These are phyloP conservation scores for Debaryomyces fabryi DNA, from an alignment of 1,139 yeast species.

Conservation along the genomic window DNA sequence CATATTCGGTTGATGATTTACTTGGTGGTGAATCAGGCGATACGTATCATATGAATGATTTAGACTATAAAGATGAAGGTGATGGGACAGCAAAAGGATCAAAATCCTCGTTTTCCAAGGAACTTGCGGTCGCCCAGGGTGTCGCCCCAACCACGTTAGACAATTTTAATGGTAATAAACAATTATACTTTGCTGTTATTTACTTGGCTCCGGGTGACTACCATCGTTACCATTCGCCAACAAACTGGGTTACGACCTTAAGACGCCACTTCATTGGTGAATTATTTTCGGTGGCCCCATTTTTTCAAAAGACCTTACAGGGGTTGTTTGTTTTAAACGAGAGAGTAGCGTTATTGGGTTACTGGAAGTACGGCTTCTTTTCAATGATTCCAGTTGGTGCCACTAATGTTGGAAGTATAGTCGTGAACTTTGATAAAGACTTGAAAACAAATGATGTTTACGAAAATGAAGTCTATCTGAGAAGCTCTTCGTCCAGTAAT, in stretches of 20 bases:
- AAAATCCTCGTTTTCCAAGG: conserved; percentile 38
- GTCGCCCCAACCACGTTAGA: conserved; percentile 43
- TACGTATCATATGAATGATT: conserved; percentile 44
- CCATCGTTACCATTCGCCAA: conserved; percentile 95
- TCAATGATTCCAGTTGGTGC: conserved; percentile 99
- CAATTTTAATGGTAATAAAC: conserved; percentile 45
- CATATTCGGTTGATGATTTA: conserved; percentile 70
- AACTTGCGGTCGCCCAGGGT: conserved; percentile 46
- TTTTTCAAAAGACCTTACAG: conserved; percentile 83
- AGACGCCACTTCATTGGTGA: conserved; percentile 98
- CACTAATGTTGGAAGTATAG: conserved; percentile 95
- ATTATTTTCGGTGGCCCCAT: conserved; percentile 94
- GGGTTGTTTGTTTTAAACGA: conserved; percentile 92
- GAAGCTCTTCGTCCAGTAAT: conserved; percentile 11
- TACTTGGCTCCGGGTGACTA: conserved; percentile 98
- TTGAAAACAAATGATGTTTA: conserved; percentile 78
- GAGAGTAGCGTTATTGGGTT: conserved; percentile 91
- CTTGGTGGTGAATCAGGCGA: conserved; percentile 48
- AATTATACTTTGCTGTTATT: conserved; percentile 84
- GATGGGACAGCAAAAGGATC: conserved; percentile 46
- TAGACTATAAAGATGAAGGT: conserved; percentile 61
- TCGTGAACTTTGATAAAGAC: conserved; percentile 89
- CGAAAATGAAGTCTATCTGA: conserved; percentile 54
- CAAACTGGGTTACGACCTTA: conserved; percentile 91
- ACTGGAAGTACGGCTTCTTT: conserved; percentile 96